Conservation (phyloP, 2,329 filamentous ascomycete genomes). For the Phialemonium atrogriseum region DNA sequence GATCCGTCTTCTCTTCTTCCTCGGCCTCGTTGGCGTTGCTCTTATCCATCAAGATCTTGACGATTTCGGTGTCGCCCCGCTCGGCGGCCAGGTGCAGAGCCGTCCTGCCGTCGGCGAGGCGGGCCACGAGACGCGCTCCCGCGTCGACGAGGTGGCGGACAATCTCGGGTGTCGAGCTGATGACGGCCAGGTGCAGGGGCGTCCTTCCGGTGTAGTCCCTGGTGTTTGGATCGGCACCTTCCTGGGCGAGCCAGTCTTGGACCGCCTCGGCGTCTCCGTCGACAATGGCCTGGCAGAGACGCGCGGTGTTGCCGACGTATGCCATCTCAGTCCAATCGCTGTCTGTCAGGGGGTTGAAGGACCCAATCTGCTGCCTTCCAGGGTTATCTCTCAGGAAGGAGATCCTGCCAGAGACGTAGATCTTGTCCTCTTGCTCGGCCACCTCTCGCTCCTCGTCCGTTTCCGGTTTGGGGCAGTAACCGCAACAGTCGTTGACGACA, state of each 20-base stretch:
- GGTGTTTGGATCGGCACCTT: slow-evolving; percentile 61
- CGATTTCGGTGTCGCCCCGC: slow-evolving; percentile 59
- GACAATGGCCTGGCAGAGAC: slow-evolving; percentile 74
- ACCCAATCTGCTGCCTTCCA: slow-evolving; percentile 62
- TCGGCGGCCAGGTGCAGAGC: slow-evolving; percentile 75
- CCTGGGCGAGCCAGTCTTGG: slow-evolving; percentile 58
- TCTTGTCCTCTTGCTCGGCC: slow-evolving; percentile 63
- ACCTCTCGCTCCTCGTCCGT: slow-evolving; percentile 66
- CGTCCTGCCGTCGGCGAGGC: slow-evolving; percentile 71
- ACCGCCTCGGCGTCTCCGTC: slow-evolving; percentile 64
- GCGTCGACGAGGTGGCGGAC: slow-evolving; percentile 64
- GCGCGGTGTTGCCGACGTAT: slow-evolving; percentile 71
- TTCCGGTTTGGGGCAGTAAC: slow-evolving; percentile 60
- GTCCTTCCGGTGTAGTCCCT: slow-evolving; percentile 73
- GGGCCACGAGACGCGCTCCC: slow-evolving; percentile 63
- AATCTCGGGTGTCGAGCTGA: slow-evolving; percentile 59
- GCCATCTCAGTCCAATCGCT: slow-evolving; percentile 90
- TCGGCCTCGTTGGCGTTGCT: slow-evolving; percentile 66
- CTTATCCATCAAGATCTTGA: slow-evolving; percentile 63
- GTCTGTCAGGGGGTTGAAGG: slow-evolving; percentile 73
- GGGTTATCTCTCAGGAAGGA: slow-evolving; percentile 74
- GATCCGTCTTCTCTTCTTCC: slow-evolving; percentile 50
- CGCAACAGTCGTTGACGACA: slow-evolving; percentile 74
- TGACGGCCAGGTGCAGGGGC: slow-evolving; percentile 68
- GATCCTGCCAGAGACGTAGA: slow-evolving; percentile 66